Evolutionary conservation across 805 yeast species (phyloP).

Genomic region (Saccharomycopsis fodiens): DNA sequence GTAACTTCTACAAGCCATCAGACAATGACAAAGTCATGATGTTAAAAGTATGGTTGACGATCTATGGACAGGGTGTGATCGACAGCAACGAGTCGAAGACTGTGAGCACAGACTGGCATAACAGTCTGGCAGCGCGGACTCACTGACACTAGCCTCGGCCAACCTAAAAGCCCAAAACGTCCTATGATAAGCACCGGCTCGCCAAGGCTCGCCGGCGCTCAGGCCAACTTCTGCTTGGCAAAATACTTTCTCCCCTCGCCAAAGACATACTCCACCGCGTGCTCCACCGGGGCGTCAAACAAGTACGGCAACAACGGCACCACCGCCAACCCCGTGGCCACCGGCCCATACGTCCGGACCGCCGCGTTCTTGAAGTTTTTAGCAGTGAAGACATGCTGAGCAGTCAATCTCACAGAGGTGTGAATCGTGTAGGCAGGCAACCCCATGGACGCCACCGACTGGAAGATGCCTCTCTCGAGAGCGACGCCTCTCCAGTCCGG

Average conservation of each 20-base stretch:
- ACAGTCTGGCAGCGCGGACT: too few species aligned
- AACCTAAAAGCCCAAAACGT: too few species aligned
- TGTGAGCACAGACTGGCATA: too few species aligned
- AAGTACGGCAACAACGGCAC: conserved; percentile 73
- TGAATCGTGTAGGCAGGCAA: conserved; percentile 83
- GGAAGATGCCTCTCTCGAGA: conserved; percentile 70
- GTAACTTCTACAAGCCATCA: too few species aligned
- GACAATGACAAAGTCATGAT: too few species aligned
- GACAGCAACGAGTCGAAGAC: too few species aligned
- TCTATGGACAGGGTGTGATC: too few species aligned
- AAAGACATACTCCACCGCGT: conserved; percentile 54
- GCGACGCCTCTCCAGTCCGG: conserved; percentile 63
- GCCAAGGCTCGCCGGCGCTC: too few species aligned
- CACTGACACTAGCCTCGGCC: too few species aligned
- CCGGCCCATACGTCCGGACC: conserved; percentile 65
- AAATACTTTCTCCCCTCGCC: conserved; percentile 35
- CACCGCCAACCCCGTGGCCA: conserved; percentile 65
- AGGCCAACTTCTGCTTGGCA: conserved; percentile 1
- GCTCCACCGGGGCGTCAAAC: conserved; percentile 79
- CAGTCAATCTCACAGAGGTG: conserved; percentile 63
- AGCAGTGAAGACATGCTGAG: conserved; percentile 37
- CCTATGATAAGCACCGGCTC: too few species aligned
- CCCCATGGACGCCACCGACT: conserved; percentile 78
- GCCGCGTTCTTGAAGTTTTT: conserved; percentile 43
- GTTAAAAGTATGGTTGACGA: too few species aligned